Evolutionary conservation across 495 filamentous ascomycete genomes (phyloP), one percentile per base, ranked within the genome.

Genomic region (Opeltia flavorubescens): DNA sequence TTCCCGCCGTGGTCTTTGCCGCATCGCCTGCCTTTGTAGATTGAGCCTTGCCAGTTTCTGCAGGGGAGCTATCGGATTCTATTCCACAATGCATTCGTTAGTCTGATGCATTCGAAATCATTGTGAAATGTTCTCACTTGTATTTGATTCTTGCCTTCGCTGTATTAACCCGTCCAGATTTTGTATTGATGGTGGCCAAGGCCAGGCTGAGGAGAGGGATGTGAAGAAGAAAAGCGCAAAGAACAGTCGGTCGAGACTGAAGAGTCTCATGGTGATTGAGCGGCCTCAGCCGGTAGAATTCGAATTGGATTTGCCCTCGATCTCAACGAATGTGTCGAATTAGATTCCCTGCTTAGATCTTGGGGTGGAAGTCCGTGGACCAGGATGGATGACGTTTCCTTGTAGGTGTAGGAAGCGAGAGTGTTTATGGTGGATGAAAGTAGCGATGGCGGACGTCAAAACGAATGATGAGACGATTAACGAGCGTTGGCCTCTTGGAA

Each of bases 131-230:
- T 44, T 29, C 47, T 53, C 50, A 59, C 50, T 55, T 43, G n/a
- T 57, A 6, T 48, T 49, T n/a, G 23, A 23, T 34, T 61, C 49
- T 30, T 58, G 47, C 34, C 59, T 39, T 33, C 50, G 47, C 17
- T 61, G 18, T 26, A 60, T 39, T n/a, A 58, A 28, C 25, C 47
- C 48, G 18, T 53, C 50, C 1, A 54, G 33, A 25, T 54, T 36
- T 17, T 48, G 44, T n/a, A 55, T 36, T 28, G 56, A 53, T 43
- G 55, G 52, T 13, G 63, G 58, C 67, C 69, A 74, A 54, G 71
- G 64, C 70, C 69, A 74, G 36, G 75, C 74, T 21, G 63, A 61
- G 48, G 66, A 60, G 15, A 73, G 52, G 8, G 67, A 65, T 9
- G 62, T 62, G 48, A 77, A 54, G 38, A 76, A 53, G 39, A 77